phyloP scores from a whole-genome alignment of 257 asterid species.

The Perilla frutescens region DNA sequence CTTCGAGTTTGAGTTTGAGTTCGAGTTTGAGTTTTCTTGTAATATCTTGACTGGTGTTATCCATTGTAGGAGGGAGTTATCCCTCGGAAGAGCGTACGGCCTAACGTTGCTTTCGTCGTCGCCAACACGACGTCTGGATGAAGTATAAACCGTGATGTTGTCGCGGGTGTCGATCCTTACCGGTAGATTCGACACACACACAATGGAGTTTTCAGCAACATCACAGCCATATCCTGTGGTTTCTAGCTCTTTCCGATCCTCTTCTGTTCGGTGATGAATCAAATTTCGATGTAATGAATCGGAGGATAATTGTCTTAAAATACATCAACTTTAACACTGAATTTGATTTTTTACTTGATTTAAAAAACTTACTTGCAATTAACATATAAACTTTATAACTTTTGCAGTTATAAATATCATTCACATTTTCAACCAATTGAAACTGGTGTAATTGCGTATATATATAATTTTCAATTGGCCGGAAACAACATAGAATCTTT shows the following conservation, averaged over 20 bases:
- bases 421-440: no score
- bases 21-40: not conserved
- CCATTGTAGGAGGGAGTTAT: slow-evolving; percentile 36
- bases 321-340: no score
- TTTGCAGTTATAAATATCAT: no score
- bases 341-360: no score
- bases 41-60: slow-evolving; percentile 46
- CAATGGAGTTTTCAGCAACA: slow-evolving; percentile 43
- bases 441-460: no score
- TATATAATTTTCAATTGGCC: no score
- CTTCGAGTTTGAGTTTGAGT: not conserved
- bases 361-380: no score
- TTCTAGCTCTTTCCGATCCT: slow-evolving; percentile 43
- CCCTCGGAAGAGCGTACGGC: slow-evolving; percentile 59
- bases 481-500: no score
- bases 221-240: slow-evolving; percentile 51
- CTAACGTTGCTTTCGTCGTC: slow-evolving; percentile 32
- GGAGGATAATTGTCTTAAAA: no score
- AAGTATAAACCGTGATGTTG: slow-evolving; percentile 37
- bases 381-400: no score
- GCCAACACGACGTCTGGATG: not conserved
- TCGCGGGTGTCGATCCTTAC: slow-evolving; percentile 50
- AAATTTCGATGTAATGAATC: no score
- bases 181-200: slow-evolving; percentile 44
- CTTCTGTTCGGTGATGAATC: slow-evolving; percentile 37